Evolutionary conservation across 1,139 yeast genomes (phyloP), one percentile per base, ranked within the genome.

Genomic region (Sugiyamaella paludigena): DNA sequence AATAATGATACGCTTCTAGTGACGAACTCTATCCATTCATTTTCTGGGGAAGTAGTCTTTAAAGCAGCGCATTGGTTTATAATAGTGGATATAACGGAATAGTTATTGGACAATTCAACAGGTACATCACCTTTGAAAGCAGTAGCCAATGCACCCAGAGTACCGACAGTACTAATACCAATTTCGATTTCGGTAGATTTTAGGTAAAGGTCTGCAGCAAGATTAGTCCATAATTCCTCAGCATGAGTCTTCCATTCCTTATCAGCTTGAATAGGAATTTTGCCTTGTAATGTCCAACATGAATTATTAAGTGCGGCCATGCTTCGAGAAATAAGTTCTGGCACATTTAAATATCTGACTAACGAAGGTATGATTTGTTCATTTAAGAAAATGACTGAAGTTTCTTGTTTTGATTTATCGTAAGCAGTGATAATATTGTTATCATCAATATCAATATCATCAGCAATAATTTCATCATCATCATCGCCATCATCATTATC

Each of bases 301-400:
- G 66, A 48, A 49, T 91, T 91, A 66, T 87, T 88, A 62, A 88
- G 73, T 12, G 87, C 81, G 13, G 80, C 75, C 47, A 87, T 69
- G 1, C 83, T 74, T 58, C 85, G 79, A 26, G 79, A 73, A 29
- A 76, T 46, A 19, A 57, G 57, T 24, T 59, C 56, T 10, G 54
- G 45, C 19, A 50, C 45, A 4, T 47, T 34, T n/a, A 63, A 30
- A 9, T 48, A 43, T 9, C 49, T 49, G 12, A 57, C 54, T 5
- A 60, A 47, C 2, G 50, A 43, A 5, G 62, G 62, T 10, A 62
- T 42, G 1, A 59, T 56, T 8, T 40, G 36, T 11, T 50, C 46
- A 30, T 54, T 58, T 10, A 60, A 47, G 30, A 45, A 50, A 11
- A 47, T 39, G 8, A 50, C 47, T 19, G 49, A 32, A 13, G 50